Conservation (phyloP, 139 green algal species). For the Micractinium sp. region DNA sequence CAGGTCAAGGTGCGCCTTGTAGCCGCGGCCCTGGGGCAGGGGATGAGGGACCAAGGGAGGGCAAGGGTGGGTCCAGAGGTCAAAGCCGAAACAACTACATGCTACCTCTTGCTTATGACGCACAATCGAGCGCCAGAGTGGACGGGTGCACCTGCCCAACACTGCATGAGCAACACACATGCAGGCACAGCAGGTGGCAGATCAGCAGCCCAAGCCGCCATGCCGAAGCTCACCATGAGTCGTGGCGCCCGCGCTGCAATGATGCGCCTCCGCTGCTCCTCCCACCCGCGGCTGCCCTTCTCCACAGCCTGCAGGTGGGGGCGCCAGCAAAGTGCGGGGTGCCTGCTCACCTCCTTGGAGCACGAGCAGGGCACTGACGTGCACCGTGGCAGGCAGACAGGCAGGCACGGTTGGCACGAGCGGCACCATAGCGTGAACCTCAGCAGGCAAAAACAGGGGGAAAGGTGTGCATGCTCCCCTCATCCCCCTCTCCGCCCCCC, state of each 20-base stretch:
- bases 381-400: too few species aligned
- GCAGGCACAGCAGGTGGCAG: background rate
- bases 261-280: slow-evolving; percentile 24
- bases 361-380: too few species aligned
- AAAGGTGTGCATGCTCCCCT: too few species aligned
- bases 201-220: background rate
- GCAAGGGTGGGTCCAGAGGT: background rate
- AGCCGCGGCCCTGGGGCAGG: slow-evolving; percentile 25
- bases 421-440: too few species aligned
- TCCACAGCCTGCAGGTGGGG: slow-evolving; percentile 65
- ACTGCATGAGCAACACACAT: too few species aligned
- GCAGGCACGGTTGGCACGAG: too few species aligned
- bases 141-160: background rate
- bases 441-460: too few species aligned
- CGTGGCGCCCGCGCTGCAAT: background rate
- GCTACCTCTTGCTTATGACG: background rate
- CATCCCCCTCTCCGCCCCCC: too few species aligned
- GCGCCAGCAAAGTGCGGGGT: background rate
- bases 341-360: too few species aligned
- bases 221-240: background rate
- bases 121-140: too few species aligned
- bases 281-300: slow-evolving; percentile 40
- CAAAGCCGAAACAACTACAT: too few species aligned
- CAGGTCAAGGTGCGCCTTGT: slow-evolving; percentile 48
- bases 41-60: background rate